phyloP scores from a whole-genome alignment of 768 basidiomycete species.

The Collybia nuda region DNA sequence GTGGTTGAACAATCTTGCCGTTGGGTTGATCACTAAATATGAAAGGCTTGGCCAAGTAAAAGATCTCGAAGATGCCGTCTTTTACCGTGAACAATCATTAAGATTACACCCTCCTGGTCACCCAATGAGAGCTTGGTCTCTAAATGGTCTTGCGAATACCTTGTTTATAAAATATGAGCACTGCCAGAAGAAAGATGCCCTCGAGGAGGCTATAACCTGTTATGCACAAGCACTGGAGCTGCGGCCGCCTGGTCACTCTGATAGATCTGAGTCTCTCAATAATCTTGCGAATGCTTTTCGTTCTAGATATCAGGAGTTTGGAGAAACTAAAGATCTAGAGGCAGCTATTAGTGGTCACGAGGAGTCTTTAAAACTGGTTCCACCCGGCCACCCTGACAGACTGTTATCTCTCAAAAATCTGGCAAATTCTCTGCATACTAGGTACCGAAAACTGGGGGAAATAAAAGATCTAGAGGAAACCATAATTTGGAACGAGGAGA shows the following conservation, averaged over 20 bases:
- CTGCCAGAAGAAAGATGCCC: neutral
- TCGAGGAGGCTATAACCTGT: neutral
- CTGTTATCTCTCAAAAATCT: neutral
- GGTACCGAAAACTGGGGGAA: neutral
- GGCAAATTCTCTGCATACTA: neutral
- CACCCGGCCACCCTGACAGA: neutral
- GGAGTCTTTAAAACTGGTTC: no score
- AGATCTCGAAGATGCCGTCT: conserved; percentile 18
- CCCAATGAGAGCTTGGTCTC: conserved; percentile 3
- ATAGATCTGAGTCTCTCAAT: neutral
- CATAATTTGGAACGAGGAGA: neutral
- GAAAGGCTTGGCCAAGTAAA: neutral
- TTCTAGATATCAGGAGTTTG: neutral
- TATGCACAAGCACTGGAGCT: neutral
- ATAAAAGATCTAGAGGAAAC: neutral
- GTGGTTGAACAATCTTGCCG: neutral
- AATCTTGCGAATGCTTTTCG: conserved; percentile 8
- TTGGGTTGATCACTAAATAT: neutral
- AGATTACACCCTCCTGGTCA: conserved; percentile 13
- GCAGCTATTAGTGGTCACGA: no score
- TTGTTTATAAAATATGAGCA: conserved; percentile 4
- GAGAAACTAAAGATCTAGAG: no score
- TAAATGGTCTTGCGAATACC: conserved; percentile 9
- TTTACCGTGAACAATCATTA: conserved; percentile 4
- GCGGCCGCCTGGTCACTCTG: neutral